Evolutionary conservation across 108 stramenopile genomes (phyloP).

Genomic region (Ochromonas danica): DNA sequence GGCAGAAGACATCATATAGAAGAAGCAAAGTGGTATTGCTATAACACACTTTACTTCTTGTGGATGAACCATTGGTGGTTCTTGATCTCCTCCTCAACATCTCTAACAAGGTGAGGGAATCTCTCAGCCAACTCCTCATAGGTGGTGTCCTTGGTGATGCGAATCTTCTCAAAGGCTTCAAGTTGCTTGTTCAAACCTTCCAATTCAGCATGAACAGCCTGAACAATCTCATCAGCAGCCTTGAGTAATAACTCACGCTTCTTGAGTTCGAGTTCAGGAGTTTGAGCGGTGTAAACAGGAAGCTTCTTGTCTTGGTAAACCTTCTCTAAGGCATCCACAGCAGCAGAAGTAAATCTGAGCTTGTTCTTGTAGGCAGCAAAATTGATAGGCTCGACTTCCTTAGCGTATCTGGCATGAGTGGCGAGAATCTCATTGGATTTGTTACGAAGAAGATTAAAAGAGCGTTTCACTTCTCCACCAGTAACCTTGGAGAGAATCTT

Average conservation of each 20-base stretch:
- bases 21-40: too few relatives aligned
- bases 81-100: not conserved
- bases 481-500: not conserved
- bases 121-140: not conserved
- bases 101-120: not conserved
- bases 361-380: constrained; percentile 10
- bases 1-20: too few relatives aligned
- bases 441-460: not conserved
- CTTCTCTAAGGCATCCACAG: not conserved
- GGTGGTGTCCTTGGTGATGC: not conserved
- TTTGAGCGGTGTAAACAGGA: not conserved
- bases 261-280: not conserved
- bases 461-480: not conserved
- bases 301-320: not conserved
- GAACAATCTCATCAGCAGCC: not conserved
- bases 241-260: not conserved
- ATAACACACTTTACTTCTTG: not conserved
- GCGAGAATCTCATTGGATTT: not conserved
- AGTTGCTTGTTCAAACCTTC: not conserved
- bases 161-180: not conserved
- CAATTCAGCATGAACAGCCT: not conserved
- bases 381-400: not conserved
- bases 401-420: not conserved
- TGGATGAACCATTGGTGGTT: not conserved
- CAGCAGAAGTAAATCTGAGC: not conserved